A percentile compares a stretch with the other conserved stretches of the same genome.
Evolutionary conservation across 768 basidiomycete genomes (phyloP).

Genomic region (Suillus sp.): DNA sequence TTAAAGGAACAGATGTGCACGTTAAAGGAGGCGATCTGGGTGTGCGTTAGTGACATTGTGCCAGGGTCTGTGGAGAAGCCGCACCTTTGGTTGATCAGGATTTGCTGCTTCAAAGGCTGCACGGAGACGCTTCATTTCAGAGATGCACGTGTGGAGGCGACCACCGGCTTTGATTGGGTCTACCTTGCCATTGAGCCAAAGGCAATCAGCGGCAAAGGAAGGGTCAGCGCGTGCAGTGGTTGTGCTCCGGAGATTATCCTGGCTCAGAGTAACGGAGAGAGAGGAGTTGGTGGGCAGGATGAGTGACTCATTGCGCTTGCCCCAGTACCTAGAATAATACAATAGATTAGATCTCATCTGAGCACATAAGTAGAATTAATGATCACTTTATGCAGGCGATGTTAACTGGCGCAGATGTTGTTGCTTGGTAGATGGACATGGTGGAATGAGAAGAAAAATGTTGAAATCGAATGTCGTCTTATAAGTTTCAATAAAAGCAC

Average conservation of each 20-base stretch:
- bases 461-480: conserved; percentile 5
- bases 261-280: conserved; percentile 95
- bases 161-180: conserved; percentile 86
- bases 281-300: conserved; percentile 98
- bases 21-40: conserved; percentile 64
- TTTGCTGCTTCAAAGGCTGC: conserved; percentile 73
- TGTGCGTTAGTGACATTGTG: conserved; percentile 9
- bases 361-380: conserved; percentile 20
- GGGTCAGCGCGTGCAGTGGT: conserved; percentile 89
- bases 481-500: conserved; percentile 15
- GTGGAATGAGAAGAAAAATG: conserved; percentile 16
- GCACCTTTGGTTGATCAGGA: conserved; percentile 65
- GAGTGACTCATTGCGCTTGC: conserved; percentile 93
- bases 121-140: conserved; percentile 81
- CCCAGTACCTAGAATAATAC: conserved; percentile 82
- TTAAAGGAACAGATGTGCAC: conserved; percentile 94
- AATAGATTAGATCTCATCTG: conserved; percentile 12
- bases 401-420: conserved; percentile 92
- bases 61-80: conserved; percentile 14
- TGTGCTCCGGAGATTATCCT: conserved; percentile 92
- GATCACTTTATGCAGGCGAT: conserved; percentile 95
- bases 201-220: conserved; percentile 68
- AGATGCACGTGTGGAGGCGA: conserved; percentile 81
- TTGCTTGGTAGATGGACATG: conserved; percentile 79
- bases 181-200: conserved; percentile 95